Evolutionary conservation across 1,139 yeast species (phyloP).

Genomic region (Diutina mesorugosa): DNA sequence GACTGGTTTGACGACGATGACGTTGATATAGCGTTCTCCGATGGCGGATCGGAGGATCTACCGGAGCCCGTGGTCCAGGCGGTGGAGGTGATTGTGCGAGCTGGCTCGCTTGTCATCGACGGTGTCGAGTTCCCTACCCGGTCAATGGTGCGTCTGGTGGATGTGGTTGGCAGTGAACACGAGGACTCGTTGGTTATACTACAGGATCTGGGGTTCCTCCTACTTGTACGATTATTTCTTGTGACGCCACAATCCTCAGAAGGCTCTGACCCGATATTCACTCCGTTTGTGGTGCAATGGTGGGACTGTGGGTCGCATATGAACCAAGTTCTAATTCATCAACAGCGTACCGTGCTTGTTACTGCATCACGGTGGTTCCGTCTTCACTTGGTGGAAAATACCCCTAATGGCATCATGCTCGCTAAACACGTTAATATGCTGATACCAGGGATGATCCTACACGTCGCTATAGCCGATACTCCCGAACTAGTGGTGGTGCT

Average conservation of each 20-base stretch:
- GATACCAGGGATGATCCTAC: neutral
- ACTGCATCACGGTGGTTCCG: neutral
- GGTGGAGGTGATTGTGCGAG: neutral
- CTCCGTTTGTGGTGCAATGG: constrained; percentile 1
- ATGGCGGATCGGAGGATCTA: neutral
- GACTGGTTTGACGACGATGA: constrained; percentile 1
- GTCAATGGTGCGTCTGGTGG: neutral
- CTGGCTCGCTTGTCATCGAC: neutral
- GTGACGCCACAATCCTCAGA: neutral
- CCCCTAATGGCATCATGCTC: neutral
- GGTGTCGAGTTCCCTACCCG: neutral
- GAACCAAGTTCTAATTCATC: neutral
- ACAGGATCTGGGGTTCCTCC: neutral
- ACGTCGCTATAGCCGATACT: neutral
- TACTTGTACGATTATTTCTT: neutral
- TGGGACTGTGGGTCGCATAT: neutral
- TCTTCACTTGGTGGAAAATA: neutral
- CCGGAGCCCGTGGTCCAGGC: neutral
- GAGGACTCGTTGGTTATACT: neutral
- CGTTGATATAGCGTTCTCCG: neutral
- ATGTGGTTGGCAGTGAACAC: neutral
- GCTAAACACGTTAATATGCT: neutral
- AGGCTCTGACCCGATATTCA: neutral
- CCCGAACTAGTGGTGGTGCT: neutral
- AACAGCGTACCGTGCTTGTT: neutral